A percentile compares a stretch with the other conserved stretches of the same genome.
These are phyloP conservation scores for Pleurotus ostreatus DNA, from an alignment of 768 basidiomycete species.

Conservation along the genomic window DNA sequence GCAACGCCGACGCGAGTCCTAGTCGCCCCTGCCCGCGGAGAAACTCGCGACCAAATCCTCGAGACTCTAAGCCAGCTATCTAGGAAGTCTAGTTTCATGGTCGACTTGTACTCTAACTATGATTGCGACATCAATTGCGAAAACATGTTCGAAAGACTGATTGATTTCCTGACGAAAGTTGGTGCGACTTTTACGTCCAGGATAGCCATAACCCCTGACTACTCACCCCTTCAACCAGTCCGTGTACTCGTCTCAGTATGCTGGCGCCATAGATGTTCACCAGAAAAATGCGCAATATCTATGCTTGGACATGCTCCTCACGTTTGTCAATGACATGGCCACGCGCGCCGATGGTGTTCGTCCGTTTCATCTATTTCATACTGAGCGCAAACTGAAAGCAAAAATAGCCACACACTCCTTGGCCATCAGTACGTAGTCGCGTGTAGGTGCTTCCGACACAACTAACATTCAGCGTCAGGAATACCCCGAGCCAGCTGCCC, in stretches of 20 bases:
- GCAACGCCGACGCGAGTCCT: conserved; percentile 51
- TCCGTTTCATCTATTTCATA: conserved; percentile 13
- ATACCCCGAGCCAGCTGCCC: conserved; percentile 50
- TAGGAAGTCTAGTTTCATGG: conserved; percentile 86
- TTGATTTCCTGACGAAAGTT: conserved; percentile 88
- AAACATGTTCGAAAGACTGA: conserved; percentile 86
- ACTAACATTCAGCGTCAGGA: conserved; percentile 31
- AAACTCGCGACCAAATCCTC: conserved; percentile 85
- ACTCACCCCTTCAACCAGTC: conserved; percentile 42
- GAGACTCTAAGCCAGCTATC: conserved; percentile 84
- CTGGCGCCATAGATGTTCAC: conserved; percentile 55
- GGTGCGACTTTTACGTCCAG: conserved; percentile 12
- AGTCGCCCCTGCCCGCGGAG: conserved; percentile 76
- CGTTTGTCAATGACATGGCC: conserved; percentile 87
- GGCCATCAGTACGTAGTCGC: conserved; percentile 58
- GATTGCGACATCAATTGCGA: conserved; percentile 97
- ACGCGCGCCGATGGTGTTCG: conserved; percentile 48
- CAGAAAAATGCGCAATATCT: conserved; percentile 80
- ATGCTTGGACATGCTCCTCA: conserved; percentile 83
- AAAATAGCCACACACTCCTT: conserved; percentile 40
- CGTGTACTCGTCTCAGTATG: conserved; percentile 68
- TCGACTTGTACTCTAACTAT: conserved; percentile 93
- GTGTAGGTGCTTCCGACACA: neutral
- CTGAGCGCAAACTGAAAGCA: conserved; percentile 9
- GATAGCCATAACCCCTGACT: conserved; percentile 5